Evolutionary conservation across 2,329 filamentous ascomycete genomes (phyloP).

Genomic region (Colletotrichum sp.): DNA sequence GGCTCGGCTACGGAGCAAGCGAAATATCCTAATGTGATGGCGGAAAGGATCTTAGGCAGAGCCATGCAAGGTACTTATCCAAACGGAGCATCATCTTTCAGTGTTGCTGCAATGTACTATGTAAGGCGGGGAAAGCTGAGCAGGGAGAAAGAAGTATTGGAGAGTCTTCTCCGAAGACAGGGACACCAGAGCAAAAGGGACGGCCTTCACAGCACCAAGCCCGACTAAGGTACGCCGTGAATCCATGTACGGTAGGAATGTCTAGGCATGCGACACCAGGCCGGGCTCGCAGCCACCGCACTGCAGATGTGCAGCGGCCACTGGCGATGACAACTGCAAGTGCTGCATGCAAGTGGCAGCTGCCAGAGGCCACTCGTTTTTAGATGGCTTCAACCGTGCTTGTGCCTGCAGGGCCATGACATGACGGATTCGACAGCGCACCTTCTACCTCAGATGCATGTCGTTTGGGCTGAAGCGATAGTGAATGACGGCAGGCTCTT

Average conservation of each 20-base stretch:
- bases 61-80: slow-evolving; percentile 14
- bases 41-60: not conserved
- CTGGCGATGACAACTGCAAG: not conserved
- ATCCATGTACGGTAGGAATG: not conserved
- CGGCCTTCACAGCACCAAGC: slow-evolving; percentile 1
- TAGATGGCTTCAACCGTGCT: not conserved
- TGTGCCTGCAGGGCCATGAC: not conserved
- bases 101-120: not conserved
- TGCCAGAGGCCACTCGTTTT: not conserved
- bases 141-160: not conserved
- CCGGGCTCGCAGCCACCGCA: not conserved
- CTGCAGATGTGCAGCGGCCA: not conserved
- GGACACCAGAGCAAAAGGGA: not conserved
- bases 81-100: slow-evolving; percentile 5
- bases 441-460: not conserved
- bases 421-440: not conserved
- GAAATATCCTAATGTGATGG: slow-evolving; percentile 11
- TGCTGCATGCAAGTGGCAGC: not conserved
- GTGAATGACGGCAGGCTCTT: not conserved
- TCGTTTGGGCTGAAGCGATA: not conserved
- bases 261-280: not conserved
- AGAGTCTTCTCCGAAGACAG: not conserved
- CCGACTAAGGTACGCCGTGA: not conserved
- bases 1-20: slow-evolving; percentile 9
- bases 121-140: not conserved